Conservation (phyloP, 2,329 filamentous ascomycete genomes). For the Colletotrichum lindemuthianum region DNA sequence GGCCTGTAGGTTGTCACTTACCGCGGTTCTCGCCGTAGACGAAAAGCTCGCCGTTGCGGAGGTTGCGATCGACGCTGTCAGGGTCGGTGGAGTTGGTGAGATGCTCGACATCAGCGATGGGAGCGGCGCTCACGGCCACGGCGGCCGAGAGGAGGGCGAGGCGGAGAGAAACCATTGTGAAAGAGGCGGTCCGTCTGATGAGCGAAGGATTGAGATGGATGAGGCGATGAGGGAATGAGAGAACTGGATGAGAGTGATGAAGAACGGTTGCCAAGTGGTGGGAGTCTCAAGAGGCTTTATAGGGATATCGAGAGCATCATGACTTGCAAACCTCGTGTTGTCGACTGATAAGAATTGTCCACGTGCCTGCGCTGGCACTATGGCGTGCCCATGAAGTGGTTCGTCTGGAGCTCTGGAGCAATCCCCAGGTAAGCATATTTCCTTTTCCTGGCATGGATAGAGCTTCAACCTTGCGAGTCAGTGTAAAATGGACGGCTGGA, state of each 20-base stretch:
- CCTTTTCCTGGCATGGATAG: neutral
- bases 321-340: neutral
- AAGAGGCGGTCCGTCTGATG: neutral
- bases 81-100: constrained; percentile 5
- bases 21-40: constrained; percentile 9
- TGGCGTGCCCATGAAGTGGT: neutral
- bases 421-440: constrained; percentile 1
- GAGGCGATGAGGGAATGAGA: neutral
- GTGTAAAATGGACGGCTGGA: too few species aligned
- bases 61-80: constrained; percentile 4
- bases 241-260: neutral
- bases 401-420: constrained; percentile 1
- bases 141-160: constrained; percentile 17
- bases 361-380: too few species aligned
- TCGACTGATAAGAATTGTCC: too few species aligned
- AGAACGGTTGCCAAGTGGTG: neutral
- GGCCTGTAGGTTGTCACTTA: neutral
- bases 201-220: neutral
- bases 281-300: constrained; percentile 7
- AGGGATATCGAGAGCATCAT: neutral
- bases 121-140: constrained; percentile 18
- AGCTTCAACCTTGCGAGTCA: constrained; percentile 2
- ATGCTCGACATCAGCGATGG: neutral
- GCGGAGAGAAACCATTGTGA: constrained; percentile 12
- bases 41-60: constrained; percentile 15